phyloP scores from a whole-genome alignment of 2,329 filamentous ascomycete species.

The Colletotrichum sp. region DNA sequence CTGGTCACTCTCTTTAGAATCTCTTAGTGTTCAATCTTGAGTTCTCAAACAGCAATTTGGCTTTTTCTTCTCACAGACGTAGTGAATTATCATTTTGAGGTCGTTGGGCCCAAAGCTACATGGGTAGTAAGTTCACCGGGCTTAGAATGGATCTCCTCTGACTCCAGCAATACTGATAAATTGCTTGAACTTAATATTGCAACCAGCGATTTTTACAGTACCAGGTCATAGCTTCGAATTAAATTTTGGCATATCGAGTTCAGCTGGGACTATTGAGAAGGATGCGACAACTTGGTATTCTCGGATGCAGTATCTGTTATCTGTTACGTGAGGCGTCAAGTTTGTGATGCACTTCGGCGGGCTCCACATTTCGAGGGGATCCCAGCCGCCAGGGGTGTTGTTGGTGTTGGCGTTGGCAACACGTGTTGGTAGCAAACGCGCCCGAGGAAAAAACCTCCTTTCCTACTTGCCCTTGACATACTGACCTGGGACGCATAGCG shows the following conservation, averaged over 20 bases:
- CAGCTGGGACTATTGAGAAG: background rate
- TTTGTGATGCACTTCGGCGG: background rate
- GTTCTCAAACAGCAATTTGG: background rate
- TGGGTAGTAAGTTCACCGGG: background rate
- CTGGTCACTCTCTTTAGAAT: accelerated
- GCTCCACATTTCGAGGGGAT: background rate
- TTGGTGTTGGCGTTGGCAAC: background rate
- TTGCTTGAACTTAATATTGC: background rate
- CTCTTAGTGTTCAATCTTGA: background rate
- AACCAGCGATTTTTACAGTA: background rate
- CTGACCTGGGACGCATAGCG: background rate
- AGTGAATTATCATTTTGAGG: accelerated
- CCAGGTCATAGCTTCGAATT: background rate
- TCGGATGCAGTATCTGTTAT: background rate
- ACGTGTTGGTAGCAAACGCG: background rate
- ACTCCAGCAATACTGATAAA: background rate
- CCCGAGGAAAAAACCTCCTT: background rate
- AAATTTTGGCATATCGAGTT: accelerated
- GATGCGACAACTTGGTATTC: background rate
- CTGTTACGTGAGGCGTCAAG: background rate
- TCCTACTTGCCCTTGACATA: background rate
- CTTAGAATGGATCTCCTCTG: background rate
- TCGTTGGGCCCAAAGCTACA: accelerated
- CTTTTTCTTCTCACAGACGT: background rate
- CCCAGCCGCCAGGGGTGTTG: background rate